phyloP scores from a whole-genome alignment of 2,329 filamentous ascomycete species.

The Talaromyces albobiverticillius region DNA sequence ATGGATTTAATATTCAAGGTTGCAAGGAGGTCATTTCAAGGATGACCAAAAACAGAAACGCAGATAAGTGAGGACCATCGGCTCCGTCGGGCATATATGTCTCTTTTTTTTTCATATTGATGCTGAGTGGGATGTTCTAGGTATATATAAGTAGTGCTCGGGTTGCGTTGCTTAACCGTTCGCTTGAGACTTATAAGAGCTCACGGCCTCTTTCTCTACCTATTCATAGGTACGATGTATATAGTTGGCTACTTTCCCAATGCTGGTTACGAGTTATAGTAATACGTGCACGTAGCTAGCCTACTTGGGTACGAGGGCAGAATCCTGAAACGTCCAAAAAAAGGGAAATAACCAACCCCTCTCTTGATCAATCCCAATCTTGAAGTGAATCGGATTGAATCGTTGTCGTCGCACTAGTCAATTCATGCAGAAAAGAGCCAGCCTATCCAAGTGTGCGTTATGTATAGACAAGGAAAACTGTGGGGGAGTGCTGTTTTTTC shows the following conservation, averaged over 20 bases:
- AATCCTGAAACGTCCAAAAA: too few relatives aligned
- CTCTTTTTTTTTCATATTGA: not conserved
- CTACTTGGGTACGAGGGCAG: too few relatives aligned
- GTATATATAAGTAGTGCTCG: not conserved
- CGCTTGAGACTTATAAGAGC: too few relatives aligned
- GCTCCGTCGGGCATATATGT: not conserved
- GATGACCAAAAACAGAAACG: constrained; percentile 59
- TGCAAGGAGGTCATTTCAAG: constrained; percentile 63
- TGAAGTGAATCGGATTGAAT: not conserved
- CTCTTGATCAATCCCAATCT: too few relatives aligned
- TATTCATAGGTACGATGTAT: too few relatives aligned
- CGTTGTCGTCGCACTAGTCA: not conserved
- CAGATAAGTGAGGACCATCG: constrained; percentile 48
- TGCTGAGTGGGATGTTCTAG: not conserved
- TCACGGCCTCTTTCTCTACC: too few relatives aligned
- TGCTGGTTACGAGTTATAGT: too few relatives aligned
- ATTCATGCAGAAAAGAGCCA: constrained; percentile 1
- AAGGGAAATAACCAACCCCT: too few relatives aligned
- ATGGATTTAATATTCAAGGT: constrained; percentile 62
- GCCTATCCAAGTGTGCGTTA: not conserved
- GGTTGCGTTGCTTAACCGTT: too few relatives aligned
- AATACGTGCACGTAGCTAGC: too few relatives aligned
- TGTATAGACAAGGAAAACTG: not conserved
- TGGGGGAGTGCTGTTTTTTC: constrained; percentile 15
- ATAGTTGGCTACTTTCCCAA: too few relatives aligned